Evolutionary conservation across 805 yeast species (phyloP).

Genomic region (Spencermartinsiella europaea): DNA sequence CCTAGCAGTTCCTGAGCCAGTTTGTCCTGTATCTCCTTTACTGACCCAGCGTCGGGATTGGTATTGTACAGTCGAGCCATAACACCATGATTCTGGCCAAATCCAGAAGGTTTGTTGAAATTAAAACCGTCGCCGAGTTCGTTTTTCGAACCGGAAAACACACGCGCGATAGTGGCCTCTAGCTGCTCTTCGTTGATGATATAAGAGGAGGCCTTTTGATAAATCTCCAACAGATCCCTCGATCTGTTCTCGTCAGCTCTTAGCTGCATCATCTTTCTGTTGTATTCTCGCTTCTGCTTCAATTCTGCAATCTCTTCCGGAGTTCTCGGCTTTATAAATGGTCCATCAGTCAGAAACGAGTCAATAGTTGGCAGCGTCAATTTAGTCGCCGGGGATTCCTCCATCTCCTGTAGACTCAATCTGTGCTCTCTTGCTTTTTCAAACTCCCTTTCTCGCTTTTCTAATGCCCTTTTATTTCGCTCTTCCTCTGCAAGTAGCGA

Average conservation of each 20-base stretch:
- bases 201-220: conserved; percentile 62
- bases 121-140: conserved; percentile 1
- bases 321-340: conserved; percentile 69
- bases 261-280: conserved; percentile 54
- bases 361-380: conserved; percentile 80
- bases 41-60: conserved; percentile 6
- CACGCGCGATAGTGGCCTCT: conserved; percentile 50
- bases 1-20: conserved; percentile 22
- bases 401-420: conserved; percentile 26
- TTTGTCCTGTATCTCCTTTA: conserved; percentile 6
- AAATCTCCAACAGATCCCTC: conserved; percentile 56
- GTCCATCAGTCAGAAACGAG: conserved; percentile 48
- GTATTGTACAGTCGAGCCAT: conserved; percentile 7
- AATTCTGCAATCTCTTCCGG: conserved; percentile 58
- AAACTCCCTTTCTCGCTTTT: conserved; percentile 34
- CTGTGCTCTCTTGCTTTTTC: conserved; percentile 32
- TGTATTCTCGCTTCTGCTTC: conserved; percentile 57
- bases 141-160: conserved; percentile 35
- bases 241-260: conserved; percentile 50
- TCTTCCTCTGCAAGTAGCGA: conserved; percentile 53
- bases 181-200: conserved; percentile 69
- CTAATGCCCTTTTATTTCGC: conserved; percentile 40
- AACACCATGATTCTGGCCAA: conserved; percentile 5
- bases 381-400: conserved; percentile 42
- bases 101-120: not conserved